A percentile compares a stretch with the other conserved stretches of the same genome.
phyloP scores from a whole-genome alignment of 768 basidiomycete species.

The Auriscalpium orientale region DNA sequence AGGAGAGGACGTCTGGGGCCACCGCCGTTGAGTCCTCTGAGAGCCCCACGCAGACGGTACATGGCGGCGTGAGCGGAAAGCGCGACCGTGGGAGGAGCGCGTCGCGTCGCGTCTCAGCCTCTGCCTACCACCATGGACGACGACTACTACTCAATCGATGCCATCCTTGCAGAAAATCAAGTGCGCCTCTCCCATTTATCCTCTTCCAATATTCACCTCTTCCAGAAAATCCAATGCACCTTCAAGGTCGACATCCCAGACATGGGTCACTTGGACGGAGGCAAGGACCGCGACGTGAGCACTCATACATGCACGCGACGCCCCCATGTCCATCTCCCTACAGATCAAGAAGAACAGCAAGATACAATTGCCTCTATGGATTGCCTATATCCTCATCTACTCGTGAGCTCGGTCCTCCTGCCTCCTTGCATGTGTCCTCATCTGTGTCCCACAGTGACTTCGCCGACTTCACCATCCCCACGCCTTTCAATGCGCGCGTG shows the following conservation, averaged over 20 bases:
- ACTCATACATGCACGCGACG: neutral
- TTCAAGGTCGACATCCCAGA: slow-evolving; percentile 81
- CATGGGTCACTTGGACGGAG: slow-evolving; percentile 86
- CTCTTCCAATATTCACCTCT: neutral
- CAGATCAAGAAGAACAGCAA: slow-evolving; percentile 77
- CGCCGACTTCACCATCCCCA: slow-evolving; percentile 81
- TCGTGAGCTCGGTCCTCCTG: slow-evolving; percentile 32
- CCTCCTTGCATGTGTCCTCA: neutral
- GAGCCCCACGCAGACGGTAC: neutral
- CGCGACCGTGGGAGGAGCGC: neutral
- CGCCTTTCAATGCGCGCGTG: slow-evolving; percentile 69
- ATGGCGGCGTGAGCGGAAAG: neutral
- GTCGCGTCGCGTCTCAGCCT: neutral
- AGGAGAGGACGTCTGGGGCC: no score
- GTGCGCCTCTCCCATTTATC: slow-evolving; percentile 27
- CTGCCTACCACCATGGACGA: slow-evolving; percentile 55
- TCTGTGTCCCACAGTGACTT: slow-evolving; percentile 56
- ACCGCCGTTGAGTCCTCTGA: no score
- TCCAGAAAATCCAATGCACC: slow-evolving; percentile 86
- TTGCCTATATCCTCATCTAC: slow-evolving; percentile 78
- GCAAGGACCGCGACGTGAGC: slow-evolving; percentile 69
- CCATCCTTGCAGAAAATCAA: slow-evolving; percentile 90
- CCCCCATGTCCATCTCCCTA: neutral
- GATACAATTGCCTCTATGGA: slow-evolving; percentile 83
- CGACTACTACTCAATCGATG: slow-evolving; percentile 88